Percentiles rank a stretch among this genome's conserved stretches.
These are phyloP conservation scores for Pichia sp. DNA, from an alignment of 1,139 yeast species.

Conservation along the genomic window DNA sequence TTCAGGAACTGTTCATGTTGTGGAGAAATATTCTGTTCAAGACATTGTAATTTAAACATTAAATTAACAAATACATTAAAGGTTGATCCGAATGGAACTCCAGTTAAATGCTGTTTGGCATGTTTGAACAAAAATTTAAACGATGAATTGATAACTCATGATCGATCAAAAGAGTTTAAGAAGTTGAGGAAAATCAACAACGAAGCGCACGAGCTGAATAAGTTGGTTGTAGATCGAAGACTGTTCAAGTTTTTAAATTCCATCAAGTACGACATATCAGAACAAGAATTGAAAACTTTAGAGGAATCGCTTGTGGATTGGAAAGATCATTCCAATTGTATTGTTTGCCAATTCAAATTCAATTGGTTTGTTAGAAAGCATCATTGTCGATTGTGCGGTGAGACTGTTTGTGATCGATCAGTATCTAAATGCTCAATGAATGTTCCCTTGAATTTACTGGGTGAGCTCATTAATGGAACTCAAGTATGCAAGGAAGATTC, in stretches of 20 bases:
- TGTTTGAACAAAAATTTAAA: conserved; percentile 37
- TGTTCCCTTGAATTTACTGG: conserved; percentile 48
- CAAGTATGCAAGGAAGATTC: conserved; percentile 1
- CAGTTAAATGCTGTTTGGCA: conserved; percentile 61
- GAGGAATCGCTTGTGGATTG: conserved; percentile 58
- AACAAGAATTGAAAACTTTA: conserved; percentile 17
- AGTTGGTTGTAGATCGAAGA: neutral
- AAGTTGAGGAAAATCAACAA: neutral
- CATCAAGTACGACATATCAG: conserved; percentile 2
- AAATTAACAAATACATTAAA: conserved; percentile 38
- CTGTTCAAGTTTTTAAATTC: too few species aligned
- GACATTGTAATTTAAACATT: conserved; percentile 49
- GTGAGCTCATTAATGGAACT: conserved; percentile 27
- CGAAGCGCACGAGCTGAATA: neutral
- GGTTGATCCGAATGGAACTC: conserved; percentile 27
- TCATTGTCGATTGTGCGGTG: conserved; percentile 62
- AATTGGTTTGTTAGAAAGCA: conserved; percentile 50
- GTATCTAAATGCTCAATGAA: conserved; percentile 60
- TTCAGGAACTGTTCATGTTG: conserved; percentile 60
- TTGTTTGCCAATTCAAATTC: conserved; percentile 54
- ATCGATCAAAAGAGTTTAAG: neutral
- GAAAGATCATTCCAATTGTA: conserved; percentile 53
- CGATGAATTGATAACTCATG: too few species aligned
- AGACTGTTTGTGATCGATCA: conserved; percentile 67
- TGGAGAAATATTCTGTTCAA: conserved; percentile 62